Base-by-base conservation (phyloP, 768 basidiomycete genomes). In the Pisolithus albus region DNA sequence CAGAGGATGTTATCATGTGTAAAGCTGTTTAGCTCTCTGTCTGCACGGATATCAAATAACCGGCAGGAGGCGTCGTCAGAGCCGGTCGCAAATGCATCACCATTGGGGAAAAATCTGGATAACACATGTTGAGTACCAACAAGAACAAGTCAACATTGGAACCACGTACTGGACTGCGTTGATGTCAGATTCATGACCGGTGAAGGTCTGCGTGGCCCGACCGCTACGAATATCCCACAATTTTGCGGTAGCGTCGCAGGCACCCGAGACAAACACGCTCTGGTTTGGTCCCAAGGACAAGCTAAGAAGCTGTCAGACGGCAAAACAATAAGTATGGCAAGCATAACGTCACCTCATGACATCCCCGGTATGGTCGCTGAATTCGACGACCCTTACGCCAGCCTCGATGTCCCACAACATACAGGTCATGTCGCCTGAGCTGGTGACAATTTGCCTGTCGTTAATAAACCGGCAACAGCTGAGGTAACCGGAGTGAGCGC, bases 361-460 rank as follows among this genome's bases (percentile, higher is more conserved):
- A 74, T 99, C 95, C 40, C 96, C 95, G 15, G 96, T 97, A 66
- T 99, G 95, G 70, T 99, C 95, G 64, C 90, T 96, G 70, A 99
- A 99, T 72, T 98, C 96, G 61, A 95, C 88, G n/a, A 94, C 88
- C 56, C 95, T 77, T 1, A 95, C 92, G 57, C 95, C 96, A 23
- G 92, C 92, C 70, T 99, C 95, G 54, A 99, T 92, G 70, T 99
- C 95, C 95, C 96, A 99, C 26, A 98, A 79, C 94, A 99, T 98
- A 70, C 95, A 99, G 30, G 95, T 96, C 95, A 99, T 99, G 68
- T 99, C 95, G 50, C 95, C 95, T 32, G 94, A 97, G 61, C 83
- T 86, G 34, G 95, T 99, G 56, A 99, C 88, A 62, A 99, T 99
- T 77, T 99, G 95, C 48, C 95, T 81, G 72, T 99, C 95, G 63